Percentiles rank a stretch among this genome's conserved stretches.
These are phyloP conservation scores for Ceratobasidium sp. DNA, from an alignment of 1,284 basidiomycete genomes.

Conservation along the genomic window DNA sequence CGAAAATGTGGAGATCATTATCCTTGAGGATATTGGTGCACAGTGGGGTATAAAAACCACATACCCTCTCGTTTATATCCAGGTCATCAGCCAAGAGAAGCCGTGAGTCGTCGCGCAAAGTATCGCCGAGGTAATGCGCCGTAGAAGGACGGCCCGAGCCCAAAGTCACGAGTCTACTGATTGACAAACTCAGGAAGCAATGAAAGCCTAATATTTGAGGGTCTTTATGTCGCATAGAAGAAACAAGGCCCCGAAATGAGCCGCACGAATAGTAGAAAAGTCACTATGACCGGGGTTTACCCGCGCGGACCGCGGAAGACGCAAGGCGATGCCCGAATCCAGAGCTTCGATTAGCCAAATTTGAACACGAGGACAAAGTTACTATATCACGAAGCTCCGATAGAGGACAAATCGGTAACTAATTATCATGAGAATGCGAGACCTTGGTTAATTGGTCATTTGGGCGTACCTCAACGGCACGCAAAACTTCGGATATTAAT, in stretches of 20 bases:
- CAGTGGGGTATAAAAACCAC: too few species aligned
- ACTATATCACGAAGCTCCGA: too few species aligned
- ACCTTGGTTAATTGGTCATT: too few species aligned
- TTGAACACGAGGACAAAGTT: too few species aligned
- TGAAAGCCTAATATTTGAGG: neutral
- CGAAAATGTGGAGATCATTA: conserved; percentile 18
- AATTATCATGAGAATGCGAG: too few species aligned
- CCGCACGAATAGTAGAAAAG: neutral
- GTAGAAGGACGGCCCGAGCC: conserved; percentile 1
- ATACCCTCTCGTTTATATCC: neutral
- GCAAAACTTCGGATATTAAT: too few species aligned
- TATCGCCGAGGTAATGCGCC: conserved; percentile 20
- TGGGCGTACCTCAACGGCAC: too few species aligned
- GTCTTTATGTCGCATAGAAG: neutral
- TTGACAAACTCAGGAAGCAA: neutral
- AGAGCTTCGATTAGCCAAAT: too few species aligned
- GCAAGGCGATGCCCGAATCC: too few species aligned
- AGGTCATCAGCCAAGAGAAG: neutral
- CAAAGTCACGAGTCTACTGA: neutral
- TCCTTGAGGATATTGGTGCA: neutral
- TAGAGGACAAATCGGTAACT: too few species aligned
- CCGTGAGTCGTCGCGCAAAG: neutral
- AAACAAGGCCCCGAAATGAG: neutral
- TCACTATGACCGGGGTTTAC: neutral
- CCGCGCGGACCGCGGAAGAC: neutral